A percentile compares a stretch with the other conserved stretches of the same genome.
These are phyloP conservation scores for Boletus sp. DNA, from an alignment of 768 basidiomycete genomes.

Conservation along the genomic window DNA sequence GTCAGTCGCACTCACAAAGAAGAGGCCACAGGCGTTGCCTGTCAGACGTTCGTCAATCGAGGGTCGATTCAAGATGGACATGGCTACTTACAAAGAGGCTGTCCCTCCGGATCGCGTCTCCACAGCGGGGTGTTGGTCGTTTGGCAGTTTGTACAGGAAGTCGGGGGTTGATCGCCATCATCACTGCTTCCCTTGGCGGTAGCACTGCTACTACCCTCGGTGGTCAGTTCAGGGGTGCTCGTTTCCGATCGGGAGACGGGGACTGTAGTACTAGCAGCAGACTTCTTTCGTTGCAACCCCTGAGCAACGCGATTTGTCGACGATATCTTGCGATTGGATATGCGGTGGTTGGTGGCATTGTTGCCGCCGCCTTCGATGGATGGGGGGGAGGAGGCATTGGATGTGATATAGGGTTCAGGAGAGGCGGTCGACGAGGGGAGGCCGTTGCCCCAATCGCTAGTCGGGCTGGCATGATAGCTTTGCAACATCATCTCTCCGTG, in stretches of 20 bases:
- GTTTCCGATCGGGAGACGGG: slow-evolving; percentile 49
- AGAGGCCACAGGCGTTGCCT: slow-evolving; percentile 92
- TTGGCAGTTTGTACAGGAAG: slow-evolving; percentile 90
- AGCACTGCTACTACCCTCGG: slow-evolving; percentile 28
- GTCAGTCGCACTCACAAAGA: slow-evolving; percentile 64
- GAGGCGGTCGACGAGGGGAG: slow-evolving; percentile 68
- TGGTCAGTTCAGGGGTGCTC: slow-evolving; percentile 62
- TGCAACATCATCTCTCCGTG: slow-evolving; percentile 41
- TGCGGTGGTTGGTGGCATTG: slow-evolving; percentile 26
- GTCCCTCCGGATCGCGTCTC: slow-evolving; percentile 90
- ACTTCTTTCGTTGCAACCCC: slow-evolving; percentile 55
- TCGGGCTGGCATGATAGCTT: slow-evolving; percentile 70
- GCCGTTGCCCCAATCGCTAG: slow-evolving; percentile 79
- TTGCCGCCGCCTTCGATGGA: slow-evolving; percentile 50
- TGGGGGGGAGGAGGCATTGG: slow-evolving; percentile 71
- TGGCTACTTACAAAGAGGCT: slow-evolving; percentile 72
- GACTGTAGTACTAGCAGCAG: slow-evolving; percentile 23
- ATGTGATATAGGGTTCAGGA: slow-evolving; percentile 69
- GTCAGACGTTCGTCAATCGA: slow-evolving; percentile 13
- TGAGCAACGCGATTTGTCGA: slow-evolving; percentile 60
- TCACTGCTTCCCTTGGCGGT: slow-evolving; percentile 47
- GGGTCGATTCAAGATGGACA: slow-evolving; percentile 5
- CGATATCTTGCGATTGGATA: slow-evolving; percentile 55
- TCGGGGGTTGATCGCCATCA: slow-evolving; percentile 69
- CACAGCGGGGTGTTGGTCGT: slow-evolving; percentile 94